Base-by-base conservation (phyloP, 75 land plant genomes). In the Pinus tabuliformis region DNA sequence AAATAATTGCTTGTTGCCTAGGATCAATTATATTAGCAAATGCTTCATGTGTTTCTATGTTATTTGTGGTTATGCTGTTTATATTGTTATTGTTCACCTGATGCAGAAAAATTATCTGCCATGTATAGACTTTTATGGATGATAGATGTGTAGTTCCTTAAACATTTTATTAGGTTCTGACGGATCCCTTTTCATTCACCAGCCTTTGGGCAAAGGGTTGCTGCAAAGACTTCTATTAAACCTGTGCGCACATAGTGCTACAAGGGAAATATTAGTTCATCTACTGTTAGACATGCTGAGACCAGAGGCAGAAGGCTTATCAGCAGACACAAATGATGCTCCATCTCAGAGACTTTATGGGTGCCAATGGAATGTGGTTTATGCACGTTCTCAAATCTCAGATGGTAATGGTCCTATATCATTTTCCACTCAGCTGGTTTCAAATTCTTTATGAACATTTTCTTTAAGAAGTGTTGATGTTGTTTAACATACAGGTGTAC, bases 281-380 rank as follows among this genome's bases (percentile, higher is more conserved):
- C 86, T 91, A 58, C 73, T 91, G 76, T 39, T 91, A 73, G 89
- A 86, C 63, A 91, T 91, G 93, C 75, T 91, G n/a, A 81, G 72
- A 63, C 87, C 84, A 12, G 92, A 91, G 75, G 86, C 84, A 3
- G 84, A 89, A 59, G 83, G 82, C 0, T 54, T 56, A 13, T 75
- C 56, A 57, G 76, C 28, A 4, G 79, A 70, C 20, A 77, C 82
- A 65, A 81, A 72, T 66, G 74, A 77, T 58, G 73, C 77, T 15
- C 80, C 80, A 62, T 78, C 84, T 18, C 88, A 89, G 70, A 75
- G 93, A 5, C 84, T 91, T 36, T 91, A 89, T 79, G 93, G 92
- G 42, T 89, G 93, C 70, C 91, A 89, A 77, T 86, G 91, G 85
- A 84, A 91, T 82, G 89, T 91, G 56, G 89, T 89, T 37, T 91